Percentiles rank a stretch among this genome's conserved stretches.
Conservation (phyloP, 129 eudicot species). For the Saposhnikovia divaricata region DNA sequence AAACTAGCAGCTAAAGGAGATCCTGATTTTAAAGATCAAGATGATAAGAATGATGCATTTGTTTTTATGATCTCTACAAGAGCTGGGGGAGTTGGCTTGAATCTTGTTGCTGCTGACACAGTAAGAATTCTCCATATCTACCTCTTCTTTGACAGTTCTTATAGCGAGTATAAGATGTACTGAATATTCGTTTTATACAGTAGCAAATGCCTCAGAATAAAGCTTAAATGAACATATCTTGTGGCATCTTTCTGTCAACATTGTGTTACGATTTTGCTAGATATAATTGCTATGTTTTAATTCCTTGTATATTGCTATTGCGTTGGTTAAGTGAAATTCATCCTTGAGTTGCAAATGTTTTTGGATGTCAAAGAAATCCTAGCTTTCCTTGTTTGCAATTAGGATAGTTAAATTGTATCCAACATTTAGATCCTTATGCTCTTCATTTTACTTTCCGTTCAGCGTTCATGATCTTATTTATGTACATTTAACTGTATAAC, state of each 20-base stretch:
- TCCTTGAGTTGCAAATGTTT: background rate
- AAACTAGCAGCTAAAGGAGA: constrained; percentile 25
- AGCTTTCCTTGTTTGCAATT: background rate
- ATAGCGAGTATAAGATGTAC: background rate
- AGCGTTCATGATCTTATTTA: background rate
- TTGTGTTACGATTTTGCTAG: background rate
- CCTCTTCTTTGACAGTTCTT: background rate
- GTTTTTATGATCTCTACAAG: constrained; percentile 90
- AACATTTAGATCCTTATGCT: background rate
- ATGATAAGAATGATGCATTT: constrained; percentile 45
- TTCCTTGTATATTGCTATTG: background rate
- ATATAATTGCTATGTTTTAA: background rate
- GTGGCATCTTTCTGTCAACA: background rate
- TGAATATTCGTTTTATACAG: background rate
- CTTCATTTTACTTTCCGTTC: background rate
- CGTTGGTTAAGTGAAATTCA: background rate
- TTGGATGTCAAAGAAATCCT: background rate
- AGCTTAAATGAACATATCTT: background rate
- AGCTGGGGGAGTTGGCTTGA: constrained; percentile 98
- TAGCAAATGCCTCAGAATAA: background rate
- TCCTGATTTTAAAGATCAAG: constrained; percentile 25
- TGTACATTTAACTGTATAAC: background rate
- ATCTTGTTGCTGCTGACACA: constrained; percentile 98
- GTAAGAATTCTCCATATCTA: constrained; percentile 32
- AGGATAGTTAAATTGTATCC: background rate